phyloP scores from a whole-genome alignment of 2,329 filamentous ascomycete species.

The Botryotinia calthae region DNA sequence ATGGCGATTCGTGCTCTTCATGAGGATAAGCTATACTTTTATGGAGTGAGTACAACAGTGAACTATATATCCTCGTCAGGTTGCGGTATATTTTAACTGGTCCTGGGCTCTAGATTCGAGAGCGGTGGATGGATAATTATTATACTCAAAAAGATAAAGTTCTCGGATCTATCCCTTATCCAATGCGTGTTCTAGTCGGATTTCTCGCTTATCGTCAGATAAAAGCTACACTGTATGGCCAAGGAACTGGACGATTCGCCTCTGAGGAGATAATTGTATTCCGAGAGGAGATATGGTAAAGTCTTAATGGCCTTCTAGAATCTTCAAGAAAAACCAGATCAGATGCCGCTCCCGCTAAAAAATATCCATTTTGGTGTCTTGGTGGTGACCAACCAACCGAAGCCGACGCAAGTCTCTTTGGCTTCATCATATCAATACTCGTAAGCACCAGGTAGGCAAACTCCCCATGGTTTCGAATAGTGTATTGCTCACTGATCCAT shows the following conservation, averaged over 20 bases:
- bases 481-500: background rate
- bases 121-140: conserved; percentile 60
- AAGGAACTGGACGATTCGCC: conserved; percentile 53
- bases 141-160: conserved; percentile 54
- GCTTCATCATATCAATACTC: conserved; percentile 53
- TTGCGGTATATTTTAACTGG: background rate
- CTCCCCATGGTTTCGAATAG: background rate
- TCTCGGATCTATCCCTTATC: conserved; percentile 51
- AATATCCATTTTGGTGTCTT: conserved; percentile 54
- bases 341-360: background rate
- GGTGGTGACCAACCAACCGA: conserved; percentile 54
- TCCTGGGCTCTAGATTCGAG: conserved; percentile 42
- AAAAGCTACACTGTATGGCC: conserved; percentile 49
- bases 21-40: conserved; percentile 61
- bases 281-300: conserved; percentile 53
- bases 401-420: conserved; percentile 56
- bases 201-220: conserved; percentile 47
- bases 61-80: background rate
- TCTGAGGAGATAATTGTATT: conserved; percentile 49
- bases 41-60: conserved; percentile 41
- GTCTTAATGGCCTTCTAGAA: conserved; percentile 47
- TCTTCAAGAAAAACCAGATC: conserved; percentile 32
- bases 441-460: conserved; percentile 53
- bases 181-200: conserved; percentile 51
- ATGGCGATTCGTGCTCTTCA: conserved; percentile 52